Percentiles rank a stretch among this genome's conserved stretches.
Conservation (phyloP, 768 basidiomycete genomes). For the Auricularia sp. region DNA sequence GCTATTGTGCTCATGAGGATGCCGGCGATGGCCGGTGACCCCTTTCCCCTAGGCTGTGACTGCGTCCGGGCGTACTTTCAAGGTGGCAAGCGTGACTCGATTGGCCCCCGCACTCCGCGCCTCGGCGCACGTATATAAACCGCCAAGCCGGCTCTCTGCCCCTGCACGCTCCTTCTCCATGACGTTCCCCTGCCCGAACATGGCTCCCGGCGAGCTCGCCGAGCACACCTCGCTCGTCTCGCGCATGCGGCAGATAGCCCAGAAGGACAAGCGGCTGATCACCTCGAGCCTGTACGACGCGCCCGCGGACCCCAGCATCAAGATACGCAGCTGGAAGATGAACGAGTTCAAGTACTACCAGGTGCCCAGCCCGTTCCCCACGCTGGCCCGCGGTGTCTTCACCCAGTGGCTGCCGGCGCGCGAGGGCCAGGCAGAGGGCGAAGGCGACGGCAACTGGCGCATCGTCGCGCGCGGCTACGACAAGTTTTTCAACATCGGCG, state of each 20-base stretch:
- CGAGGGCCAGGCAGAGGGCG: slow-evolving; percentile 18
- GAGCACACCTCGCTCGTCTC: slow-evolving; percentile 48
- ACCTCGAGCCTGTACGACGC: slow-evolving; percentile 45
- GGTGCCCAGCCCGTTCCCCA: slow-evolving; percentile 85
- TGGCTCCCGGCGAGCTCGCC: neutral
- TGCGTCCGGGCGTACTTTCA: neutral
- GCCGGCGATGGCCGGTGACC: no score
- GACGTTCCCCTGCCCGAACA: neutral
- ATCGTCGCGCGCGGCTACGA: slow-evolving; percentile 92
- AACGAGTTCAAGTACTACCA: slow-evolving; percentile 92
- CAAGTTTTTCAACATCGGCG: slow-evolving; percentile 97
- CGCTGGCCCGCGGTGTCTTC: slow-evolving; percentile 88
- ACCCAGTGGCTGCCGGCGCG: slow-evolving; percentile 30
- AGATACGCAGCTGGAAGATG: slow-evolving; percentile 90
- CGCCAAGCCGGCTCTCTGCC: neutral
- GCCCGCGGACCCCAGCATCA: slow-evolving; percentile 44
- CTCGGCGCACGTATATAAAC: neutral
- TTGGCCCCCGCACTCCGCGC: neutral
- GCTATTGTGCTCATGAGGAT: no score
- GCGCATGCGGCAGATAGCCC: slow-evolving; percentile 42
- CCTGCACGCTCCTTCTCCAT: neutral
- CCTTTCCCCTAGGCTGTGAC: no score
- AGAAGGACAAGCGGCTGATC: slow-evolving; percentile 54
- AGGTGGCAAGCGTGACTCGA: neutral
- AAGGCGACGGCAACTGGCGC: slow-evolving; percentile 29